phyloP scores from a whole-genome alignment of 495 filamentous ascomycete species.

The Hypoxylon fuscum region DNA sequence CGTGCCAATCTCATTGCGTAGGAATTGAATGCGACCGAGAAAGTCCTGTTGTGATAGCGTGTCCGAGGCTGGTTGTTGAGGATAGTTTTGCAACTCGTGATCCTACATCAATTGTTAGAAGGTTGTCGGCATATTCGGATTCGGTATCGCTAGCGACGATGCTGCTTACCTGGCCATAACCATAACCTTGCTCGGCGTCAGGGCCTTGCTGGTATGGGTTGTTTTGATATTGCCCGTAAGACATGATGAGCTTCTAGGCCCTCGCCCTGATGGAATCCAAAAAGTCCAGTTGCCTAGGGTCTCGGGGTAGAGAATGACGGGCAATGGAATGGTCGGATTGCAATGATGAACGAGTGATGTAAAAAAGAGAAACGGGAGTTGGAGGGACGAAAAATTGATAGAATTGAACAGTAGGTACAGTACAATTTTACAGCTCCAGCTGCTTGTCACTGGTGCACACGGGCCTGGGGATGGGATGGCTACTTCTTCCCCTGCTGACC shows the following conservation, averaged over 20 bases:
- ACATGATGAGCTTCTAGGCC: slow-evolving; percentile 47
- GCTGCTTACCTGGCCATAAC: slow-evolving; percentile 42
- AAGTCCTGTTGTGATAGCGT: slow-evolving; percentile 65
- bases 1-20: slow-evolving; percentile 64
- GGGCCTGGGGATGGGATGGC: slow-evolving; percentile 18
- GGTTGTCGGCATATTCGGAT: not conserved
- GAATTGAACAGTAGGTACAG: not conserved
- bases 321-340: slow-evolving; percentile 16
- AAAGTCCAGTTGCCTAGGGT: slow-evolving; percentile 9
- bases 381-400: slow-evolving; percentile 15
- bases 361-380: slow-evolving; percentile 21
- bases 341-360: slow-evolving; percentile 10
- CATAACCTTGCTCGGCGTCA: slow-evolving; percentile 58
- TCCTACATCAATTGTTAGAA: slow-evolving; percentile 38
- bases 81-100: slow-evolving; percentile 52
- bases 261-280: slow-evolving; percentile 22
- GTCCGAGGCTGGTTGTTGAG: slow-evolving; percentile 41
- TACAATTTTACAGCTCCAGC: slow-evolving; percentile 15
- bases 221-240: slow-evolving; percentile 49
- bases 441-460: slow-evolving; percentile 27
- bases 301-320: not conserved
- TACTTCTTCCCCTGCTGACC: slow-evolving; percentile 22
- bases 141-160: not conserved
- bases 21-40: slow-evolving; percentile 65
- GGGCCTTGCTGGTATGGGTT: slow-evolving; percentile 57